Percentiles rank a stretch among this genome's conserved stretches.
Conservation (phyloP, 176 grass and related monocot species). For the Microstegium vimineum region DNA sequence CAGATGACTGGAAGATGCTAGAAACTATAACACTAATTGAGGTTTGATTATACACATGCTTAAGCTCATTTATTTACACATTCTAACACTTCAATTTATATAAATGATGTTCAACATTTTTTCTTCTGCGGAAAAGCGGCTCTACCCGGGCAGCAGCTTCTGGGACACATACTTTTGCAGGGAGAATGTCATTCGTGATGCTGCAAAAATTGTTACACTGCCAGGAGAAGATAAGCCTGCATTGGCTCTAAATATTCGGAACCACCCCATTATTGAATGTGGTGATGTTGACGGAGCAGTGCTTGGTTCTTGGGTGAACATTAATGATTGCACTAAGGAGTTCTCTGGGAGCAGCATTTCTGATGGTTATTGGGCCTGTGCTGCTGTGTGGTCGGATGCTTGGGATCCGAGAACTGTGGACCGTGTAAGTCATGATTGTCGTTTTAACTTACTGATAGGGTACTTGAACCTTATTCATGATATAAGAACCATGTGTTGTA, state of each 20-base stretch:
- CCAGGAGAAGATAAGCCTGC: conserved; percentile 52
- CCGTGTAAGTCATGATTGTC: conserved; percentile 66
- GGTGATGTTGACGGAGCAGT: conserved; percentile 90
- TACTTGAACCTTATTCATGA: conserved; percentile 15
- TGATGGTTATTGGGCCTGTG: conserved; percentile 83
- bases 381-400: conserved; percentile 80
- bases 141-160: conserved; percentile 87
- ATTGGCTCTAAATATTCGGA: conserved; percentile 47
- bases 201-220: conserved; percentile 43
- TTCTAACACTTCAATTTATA: neutral
- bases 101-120: conserved; percentile 35
- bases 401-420: conserved; percentile 88
- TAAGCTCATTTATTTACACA: neutral
- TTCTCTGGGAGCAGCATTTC: conserved; percentile 40
- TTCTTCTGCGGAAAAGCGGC: conserved; percentile 55
- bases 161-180: conserved; percentile 69
- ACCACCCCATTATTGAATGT: conserved; percentile 49
- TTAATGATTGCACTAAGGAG: conserved; percentile 43
- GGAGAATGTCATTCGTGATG: conserved; percentile 43
- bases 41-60: conserved; percentile 54
- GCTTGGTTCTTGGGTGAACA: conserved; percentile 72
- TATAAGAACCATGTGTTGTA: conserved; percentile 8
- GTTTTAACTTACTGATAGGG: conserved; percentile 28
- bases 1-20: conserved; percentile 72
- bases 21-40: conserved; percentile 80